Conservation (phyloP, 768 basidiomycete species). For the Mycena capillaripes region DNA sequence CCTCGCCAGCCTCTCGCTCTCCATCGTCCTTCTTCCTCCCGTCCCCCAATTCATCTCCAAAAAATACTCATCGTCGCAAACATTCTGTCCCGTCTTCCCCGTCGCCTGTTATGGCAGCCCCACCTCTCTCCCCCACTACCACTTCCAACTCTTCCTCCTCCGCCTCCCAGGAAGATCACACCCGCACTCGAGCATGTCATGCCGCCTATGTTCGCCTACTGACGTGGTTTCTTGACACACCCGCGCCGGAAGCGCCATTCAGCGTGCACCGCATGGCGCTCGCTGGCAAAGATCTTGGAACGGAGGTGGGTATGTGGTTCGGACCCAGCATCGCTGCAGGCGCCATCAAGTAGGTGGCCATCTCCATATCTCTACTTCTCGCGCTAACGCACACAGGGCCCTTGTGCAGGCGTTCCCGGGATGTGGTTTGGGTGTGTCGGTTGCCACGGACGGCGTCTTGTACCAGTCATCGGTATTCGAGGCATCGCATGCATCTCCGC, state of each 20-base stretch:
- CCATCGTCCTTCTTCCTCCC: conserved; percentile 35
- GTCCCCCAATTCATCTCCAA: conserved; percentile 33
- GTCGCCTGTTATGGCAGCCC: conserved; percentile 70
- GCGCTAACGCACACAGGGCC: conserved; percentile 57
- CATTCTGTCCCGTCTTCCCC: conserved; percentile 58
- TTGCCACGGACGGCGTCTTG: conserved; percentile 86
- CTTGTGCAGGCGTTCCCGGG: conserved; percentile 86
- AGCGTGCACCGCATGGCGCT: conserved; percentile 97
- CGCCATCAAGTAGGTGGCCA: conserved; percentile 82
- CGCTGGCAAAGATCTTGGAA: conserved; percentile 94
- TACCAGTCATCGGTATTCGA: conserved; percentile 90
- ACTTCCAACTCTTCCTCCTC: conserved; percentile 27
- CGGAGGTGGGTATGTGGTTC: conserved; percentile 98
- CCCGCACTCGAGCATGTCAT: conserved; percentile 54
- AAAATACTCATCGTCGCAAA: conserved; percentile 35
- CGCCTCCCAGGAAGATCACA: conserved; percentile 36
- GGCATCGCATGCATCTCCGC: conserved; percentile 67
- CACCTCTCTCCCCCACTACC: conserved; percentile 48
- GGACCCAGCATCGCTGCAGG: conserved; percentile 98
- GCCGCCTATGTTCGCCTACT: conserved; percentile 92
- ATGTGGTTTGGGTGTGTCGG: conserved; percentile 83
- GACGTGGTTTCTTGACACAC: conserved; percentile 96
- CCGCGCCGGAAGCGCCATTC: conserved; percentile 87
- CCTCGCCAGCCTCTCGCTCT: conserved; percentile 23
- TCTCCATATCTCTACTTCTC: neutral